Base-by-base conservation (phyloP, 805 yeast genomes). In the Suhomyces sp. region DNA sequence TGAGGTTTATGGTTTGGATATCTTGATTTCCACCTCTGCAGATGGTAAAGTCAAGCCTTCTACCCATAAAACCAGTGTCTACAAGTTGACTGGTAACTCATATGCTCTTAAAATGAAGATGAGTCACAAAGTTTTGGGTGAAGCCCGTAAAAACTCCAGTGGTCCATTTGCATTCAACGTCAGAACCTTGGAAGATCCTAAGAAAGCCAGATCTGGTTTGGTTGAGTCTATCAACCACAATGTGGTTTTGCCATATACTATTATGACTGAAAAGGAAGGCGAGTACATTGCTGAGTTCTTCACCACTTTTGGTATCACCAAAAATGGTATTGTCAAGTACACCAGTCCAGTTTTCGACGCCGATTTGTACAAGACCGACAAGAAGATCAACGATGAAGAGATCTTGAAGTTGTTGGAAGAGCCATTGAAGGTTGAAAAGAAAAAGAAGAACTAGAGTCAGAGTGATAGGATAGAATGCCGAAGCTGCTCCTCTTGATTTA, bases 1-100 rank as follows among this genome's bases (percentile, higher is more conserved):
- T 65, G 90, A 87, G 66, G 93, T 87, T 33, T 87, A 81, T 65
- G 93, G 93, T 48, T 73, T 87, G 60, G 93, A 87, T 65, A 79
- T 87, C 55, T 76, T 87, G 54, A 75, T 87, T 56, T 79, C 88
- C 21, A 78, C 87, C 41, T 80, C 86, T 6, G 68, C 67, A 47
- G 86, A 81, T 46, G 90, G 93, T 56, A 85, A 85, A 74, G 86
- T 84, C 54, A 78, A 80, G 65, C 66, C 71, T 52, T 75, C 84
- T 50, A 81, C 82, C 59, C 75, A 78, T 63, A 80, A 80, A 64
- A 86, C 93, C 57, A 79, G 89, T 46, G 76, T 87, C 59, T 86
- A 80, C 79, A 86, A 86, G 72, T 78, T 85, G 68, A 83, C 88
- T 47, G 89, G 89, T 59, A 79, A 75, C 65, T 76, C 79, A 40